A percentile compares a stretch with the other conserved stretches of the same genome.
phyloP scores from a whole-genome alignment of 202 grass and related monocot species.

The Zizania palustris region DNA sequence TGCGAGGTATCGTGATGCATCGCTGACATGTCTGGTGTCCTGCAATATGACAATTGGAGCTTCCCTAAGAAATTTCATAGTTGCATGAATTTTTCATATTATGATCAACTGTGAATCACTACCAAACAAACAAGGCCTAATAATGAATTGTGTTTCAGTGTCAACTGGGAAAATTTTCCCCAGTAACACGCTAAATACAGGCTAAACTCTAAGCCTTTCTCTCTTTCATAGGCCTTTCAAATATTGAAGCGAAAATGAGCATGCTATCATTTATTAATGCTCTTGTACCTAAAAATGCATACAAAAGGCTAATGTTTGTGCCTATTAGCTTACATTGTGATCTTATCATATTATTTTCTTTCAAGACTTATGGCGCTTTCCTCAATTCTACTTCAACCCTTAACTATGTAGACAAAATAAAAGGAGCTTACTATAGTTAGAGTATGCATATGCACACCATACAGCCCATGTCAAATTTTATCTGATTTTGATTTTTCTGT shows the following conservation, averaged over 20 bases:
- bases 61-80: slow-evolving; percentile 29
- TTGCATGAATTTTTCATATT: not conserved
- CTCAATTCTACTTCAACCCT: too few relatives aligned
- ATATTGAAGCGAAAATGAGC: slow-evolving; percentile 4
- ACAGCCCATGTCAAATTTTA: not conserved
- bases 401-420: too few relatives aligned
- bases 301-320: not conserved
- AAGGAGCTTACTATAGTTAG: not conserved
- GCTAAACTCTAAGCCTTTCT: not conserved
- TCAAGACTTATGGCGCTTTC: too few relatives aligned
- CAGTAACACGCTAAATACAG: not conserved
- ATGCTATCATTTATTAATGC: not conserved
- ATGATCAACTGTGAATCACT: too few relatives aligned
- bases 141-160: not conserved
- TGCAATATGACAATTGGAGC: slow-evolving; percentile 41
- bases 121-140: not conserved
- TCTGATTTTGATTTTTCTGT: not conserved
- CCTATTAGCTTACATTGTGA: not conserved
- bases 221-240: not conserved
- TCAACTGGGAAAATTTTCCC: not conserved
- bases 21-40: slow-evolving; percentile 87
- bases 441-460: not conserved
- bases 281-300: not conserved
- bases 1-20: slow-evolving; percentile 96
- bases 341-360: not conserved